Evolutionary conservation across 1,284 basidiomycete genomes (phyloP), one percentile per base, ranked within the genome.

Genomic region (Microbotryum scabiosae): DNA sequence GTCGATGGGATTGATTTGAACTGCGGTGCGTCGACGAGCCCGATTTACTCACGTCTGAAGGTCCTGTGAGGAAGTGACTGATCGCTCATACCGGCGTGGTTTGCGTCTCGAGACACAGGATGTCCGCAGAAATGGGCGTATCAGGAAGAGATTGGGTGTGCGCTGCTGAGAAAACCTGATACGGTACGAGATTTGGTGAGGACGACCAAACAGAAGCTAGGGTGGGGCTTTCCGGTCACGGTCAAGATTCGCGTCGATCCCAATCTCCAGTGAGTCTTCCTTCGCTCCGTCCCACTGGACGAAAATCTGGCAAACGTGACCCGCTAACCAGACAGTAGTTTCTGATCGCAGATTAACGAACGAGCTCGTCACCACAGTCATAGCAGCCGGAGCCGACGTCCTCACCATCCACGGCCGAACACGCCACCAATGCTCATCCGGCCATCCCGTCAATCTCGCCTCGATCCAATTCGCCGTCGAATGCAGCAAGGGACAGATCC

Each of bases 1-100:
- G 79, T 82, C 6, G 82, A 84, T 68, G 82, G 80, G 0, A 74
- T 83, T 23, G 82, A 83, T 70, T 71, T 84, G 43, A 83, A 83
- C 68, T 82, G 81, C 64, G 79, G 78, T 72, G 67, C 12, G 59
- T 51, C 7, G 32, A 52, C 5, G 30, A 26, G n/a, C n/a, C n/a
- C n/a, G n/a, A n/a, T n/a, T n/a, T n/a, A n/a, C n/a, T n/a, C n/a
- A n/a, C n/a, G n/a, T n/a, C n/a, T n/a, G n/a, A n/a, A n/a, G n/a
- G 30, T 32, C 30, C 5, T 10, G 10, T 32, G 30, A 10, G 10
- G 30, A 32, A 5, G 14, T 18, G 36, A 41, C 10, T 41, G 36
- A 12, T 18, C 12, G 36, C 26, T 16, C 56, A 30, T 0, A 16
- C 62, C 18, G n/a, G 21, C 10, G n/a, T 7, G 55, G 26, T 14